Percentiles rank a stretch among this genome's conserved stretches.
Evolutionary conservation across 352 stramenopile genomes (phyloP).

Genomic region (Phytophthora capsici): DNA sequence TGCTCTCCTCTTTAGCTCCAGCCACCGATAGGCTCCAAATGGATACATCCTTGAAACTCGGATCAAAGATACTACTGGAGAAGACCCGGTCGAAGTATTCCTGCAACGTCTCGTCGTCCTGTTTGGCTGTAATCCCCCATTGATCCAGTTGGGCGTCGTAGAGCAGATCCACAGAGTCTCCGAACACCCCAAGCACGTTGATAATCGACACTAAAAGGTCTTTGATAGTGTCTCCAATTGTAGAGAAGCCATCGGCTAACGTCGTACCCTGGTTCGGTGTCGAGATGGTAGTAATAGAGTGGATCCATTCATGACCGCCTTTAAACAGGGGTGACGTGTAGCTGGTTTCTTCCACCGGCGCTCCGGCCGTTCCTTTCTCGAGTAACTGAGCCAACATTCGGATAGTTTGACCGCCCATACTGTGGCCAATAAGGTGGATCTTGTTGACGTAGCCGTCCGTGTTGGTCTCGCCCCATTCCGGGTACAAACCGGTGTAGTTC

Average conservation of each 20-base stretch:
- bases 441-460: slow-evolving; percentile 58
- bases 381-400: slow-evolving; percentile 75
- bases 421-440: slow-evolving; percentile 75
- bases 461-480: slow-evolving; percentile 58
- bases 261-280: slow-evolving; percentile 64
- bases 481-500: slow-evolving; percentile 59
- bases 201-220: slow-evolving; percentile 41
- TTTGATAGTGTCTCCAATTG: slow-evolving; percentile 49
- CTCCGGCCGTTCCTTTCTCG: slow-evolving; percentile 51
- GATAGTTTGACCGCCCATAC: slow-evolving; percentile 77
- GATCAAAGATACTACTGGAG: slow-evolving; percentile 47
- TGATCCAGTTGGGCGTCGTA: slow-evolving; percentile 70
- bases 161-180: slow-evolving; percentile 32
- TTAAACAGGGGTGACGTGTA: slow-evolving; percentile 49
- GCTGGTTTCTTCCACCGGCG: slow-evolving; percentile 38
- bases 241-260: slow-evolving; percentile 49
- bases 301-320: slow-evolving; percentile 61
- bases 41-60: slow-evolving; percentile 48
- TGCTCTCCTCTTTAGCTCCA: slow-evolving; percentile 45
- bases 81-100: slow-evolving; percentile 42
- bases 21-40: slow-evolving; percentile 47
- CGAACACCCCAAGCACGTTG: slow-evolving; percentile 41
- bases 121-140: slow-evolving; percentile 46
- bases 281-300: slow-evolving; percentile 70
- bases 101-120: slow-evolving; percentile 36